These are phyloP conservation scores for Apiospora phragmitis DNA, from an alignment of 2,329 filamentous ascomycete species.

Conservation along the genomic window DNA sequence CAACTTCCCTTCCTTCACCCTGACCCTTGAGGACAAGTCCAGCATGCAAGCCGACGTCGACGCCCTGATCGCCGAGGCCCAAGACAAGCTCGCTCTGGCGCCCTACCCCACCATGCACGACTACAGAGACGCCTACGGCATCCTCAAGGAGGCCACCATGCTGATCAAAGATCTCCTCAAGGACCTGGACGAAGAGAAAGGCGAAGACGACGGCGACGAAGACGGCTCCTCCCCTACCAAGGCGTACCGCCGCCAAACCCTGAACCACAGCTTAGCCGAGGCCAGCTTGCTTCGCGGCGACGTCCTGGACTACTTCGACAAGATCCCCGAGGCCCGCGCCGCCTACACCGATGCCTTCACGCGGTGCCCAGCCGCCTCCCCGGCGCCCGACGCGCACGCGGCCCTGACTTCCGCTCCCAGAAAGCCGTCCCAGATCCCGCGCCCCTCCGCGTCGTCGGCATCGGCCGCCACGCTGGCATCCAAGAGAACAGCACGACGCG, in stretches of 20 bases:
- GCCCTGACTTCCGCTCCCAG: background rate
- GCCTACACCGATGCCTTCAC: slow-evolving; percentile 8
- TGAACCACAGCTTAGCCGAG: background rate
- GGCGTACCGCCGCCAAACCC: background rate
- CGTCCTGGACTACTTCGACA: background rate
- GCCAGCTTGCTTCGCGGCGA: background rate
- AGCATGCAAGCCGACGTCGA: background rate
- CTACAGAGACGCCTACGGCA: background rate
- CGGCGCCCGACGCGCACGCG: background rate
- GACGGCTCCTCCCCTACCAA: background rate
- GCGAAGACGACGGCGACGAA: background rate
- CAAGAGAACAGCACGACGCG: background rate
- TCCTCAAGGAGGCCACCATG: background rate
- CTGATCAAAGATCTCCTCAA: background rate
- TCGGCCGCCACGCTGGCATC: background rate
- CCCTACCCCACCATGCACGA: background rate
- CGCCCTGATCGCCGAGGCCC: background rate
- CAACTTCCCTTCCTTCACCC: background rate
- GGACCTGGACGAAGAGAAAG: background rate
- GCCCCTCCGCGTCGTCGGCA: background rate
- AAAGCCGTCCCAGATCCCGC: background rate
- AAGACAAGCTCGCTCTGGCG: background rate
- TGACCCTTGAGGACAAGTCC: background rate
- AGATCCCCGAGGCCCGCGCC: background rate
- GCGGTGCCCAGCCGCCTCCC: background rate